These are phyloP conservation scores for Kodamaea suecica DNA, from an alignment of 1,139 yeast species.

Conservation along the genomic window DNA sequence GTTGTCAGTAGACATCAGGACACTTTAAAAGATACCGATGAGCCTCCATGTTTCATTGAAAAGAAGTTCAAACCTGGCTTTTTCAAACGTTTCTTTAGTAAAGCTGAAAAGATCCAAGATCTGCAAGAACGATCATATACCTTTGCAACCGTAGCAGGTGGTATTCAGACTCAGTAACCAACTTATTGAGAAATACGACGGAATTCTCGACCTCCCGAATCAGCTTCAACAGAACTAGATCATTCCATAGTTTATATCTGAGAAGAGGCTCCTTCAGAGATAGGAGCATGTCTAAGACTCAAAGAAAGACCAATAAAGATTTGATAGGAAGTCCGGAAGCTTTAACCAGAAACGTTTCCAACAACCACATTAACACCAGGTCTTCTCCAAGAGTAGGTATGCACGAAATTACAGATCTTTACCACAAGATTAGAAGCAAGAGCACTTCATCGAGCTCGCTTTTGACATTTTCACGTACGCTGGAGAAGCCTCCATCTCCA, in stretches of 20 bases:
- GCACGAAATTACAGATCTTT: too few relatives aligned
- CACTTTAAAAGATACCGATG: not conserved
- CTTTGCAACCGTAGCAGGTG: too few relatives aligned
- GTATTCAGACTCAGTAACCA: too few relatives aligned
- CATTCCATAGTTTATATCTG: too few relatives aligned
- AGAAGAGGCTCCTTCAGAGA: not conserved
- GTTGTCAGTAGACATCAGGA: not conserved
- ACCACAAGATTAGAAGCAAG: too few relatives aligned
- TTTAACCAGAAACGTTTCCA: not conserved
- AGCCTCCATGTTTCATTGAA: not conserved
- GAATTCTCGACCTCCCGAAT: too few relatives aligned
- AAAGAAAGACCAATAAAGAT: not conserved
- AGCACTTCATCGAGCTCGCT: too few relatives aligned
- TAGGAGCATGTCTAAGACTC: not conserved
- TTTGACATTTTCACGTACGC: too few relatives aligned
- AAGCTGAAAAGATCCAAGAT: not conserved
- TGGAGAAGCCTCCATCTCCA: too few relatives aligned
- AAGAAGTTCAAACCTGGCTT: not conserved
- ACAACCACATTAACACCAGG: not conserved
- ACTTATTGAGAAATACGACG: too few relatives aligned
- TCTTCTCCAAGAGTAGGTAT: not conserved
- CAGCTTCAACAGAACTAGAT: too few relatives aligned
- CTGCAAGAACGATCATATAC: too few relatives aligned
- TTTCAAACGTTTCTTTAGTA: not conserved
- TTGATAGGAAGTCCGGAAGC: conserved; percentile 1